Evolutionary conservation across 1,139 yeast species (phyloP).

Genomic region (Hansenula sp.): DNA sequence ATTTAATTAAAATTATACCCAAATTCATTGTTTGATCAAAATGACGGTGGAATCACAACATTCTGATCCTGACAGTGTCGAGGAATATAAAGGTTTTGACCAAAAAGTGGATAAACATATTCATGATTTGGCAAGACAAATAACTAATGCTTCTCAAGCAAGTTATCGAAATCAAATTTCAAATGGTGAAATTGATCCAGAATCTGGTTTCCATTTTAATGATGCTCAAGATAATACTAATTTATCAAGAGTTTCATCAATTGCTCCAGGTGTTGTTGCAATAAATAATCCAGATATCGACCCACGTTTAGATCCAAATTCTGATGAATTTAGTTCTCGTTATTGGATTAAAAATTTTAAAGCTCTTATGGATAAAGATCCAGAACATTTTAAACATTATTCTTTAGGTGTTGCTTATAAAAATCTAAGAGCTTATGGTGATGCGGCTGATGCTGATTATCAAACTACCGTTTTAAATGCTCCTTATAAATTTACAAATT

Average conservation of each 20-base stretch:
- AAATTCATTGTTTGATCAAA: no score
- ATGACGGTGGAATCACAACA: no score
- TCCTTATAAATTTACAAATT: constrained; percentile 23
- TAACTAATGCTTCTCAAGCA: constrained; percentile 24
- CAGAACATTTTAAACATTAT: constrained; percentile 60
- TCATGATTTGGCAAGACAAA: constrained; percentile 47
- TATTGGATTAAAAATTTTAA: constrained; percentile 74
- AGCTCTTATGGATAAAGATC: constrained; percentile 49
- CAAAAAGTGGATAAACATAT: constrained; percentile 28
- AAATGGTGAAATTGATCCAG: not conserved
- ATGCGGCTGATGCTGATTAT: constrained; percentile 74
- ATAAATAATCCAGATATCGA: constrained; percentile 35
- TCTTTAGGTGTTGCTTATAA: constrained; percentile 67
- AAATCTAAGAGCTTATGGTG: constrained; percentile 67
- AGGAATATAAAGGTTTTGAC: constrained; percentile 36
- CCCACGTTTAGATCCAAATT: constrained; percentile 47
- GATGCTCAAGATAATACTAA: not conserved
- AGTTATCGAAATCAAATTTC: not conserved
- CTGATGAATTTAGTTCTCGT: constrained; percentile 53
- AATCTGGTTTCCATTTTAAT: no score
- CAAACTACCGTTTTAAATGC: constrained; percentile 67
- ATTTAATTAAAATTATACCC: no score
- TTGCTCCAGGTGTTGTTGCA: constrained; percentile 21
- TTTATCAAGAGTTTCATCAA: constrained; percentile 19
- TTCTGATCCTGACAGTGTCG: not conserved